Base-by-base conservation (phyloP, 495 filamentous ascomycete species). In the Neurospora africana region DNA sequence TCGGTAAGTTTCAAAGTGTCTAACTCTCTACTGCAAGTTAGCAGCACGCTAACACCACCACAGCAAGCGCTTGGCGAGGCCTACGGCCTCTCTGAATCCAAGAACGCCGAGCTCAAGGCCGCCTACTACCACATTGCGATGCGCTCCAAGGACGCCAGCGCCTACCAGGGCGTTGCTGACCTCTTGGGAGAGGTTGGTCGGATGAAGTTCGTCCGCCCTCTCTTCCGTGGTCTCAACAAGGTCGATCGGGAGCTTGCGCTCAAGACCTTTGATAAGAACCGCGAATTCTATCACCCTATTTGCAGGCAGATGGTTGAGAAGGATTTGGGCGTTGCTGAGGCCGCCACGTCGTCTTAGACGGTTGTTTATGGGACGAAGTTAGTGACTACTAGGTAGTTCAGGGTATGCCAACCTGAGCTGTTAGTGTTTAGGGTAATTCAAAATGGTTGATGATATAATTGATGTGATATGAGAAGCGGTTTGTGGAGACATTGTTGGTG, bases 121-220 rank as follows among this genome's bases (percentile, higher is more conserved):
- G 87, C 94, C 2, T 97, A 92, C 79, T 90, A 91, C 73, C 85
- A 87, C 70, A 86, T 97, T 35, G 93, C 92, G 3, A 85, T 99
- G 77, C 89, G 87, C 75, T 89, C 93, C 4, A 88, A 88, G 68
- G 91, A 91, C 74, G 79, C 85, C 73, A 87, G 80, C 37, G 84
- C 91, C 3, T 91, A 93, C 74, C 79, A 87, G 44, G 88, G 90
- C 0, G 87, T 93, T 0, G 89, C 89, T 7, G 89, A 92, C 69
- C 84, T 97, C 19, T 83, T 98, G 43, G 91, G 92, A 5, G 85
- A 85, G 19, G 93, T 97, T 73, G 95, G 95, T 5, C 87, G 95
- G 69, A 97, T 99, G 95, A 99, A 99, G 86, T 98, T 95, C 80
- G 93, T 97, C 70, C 86, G 93, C 72, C 92, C 94, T 69, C 80